Base-by-base conservation (phyloP, 73 alveolate species). In the Diophrys appendiculata region DNA sequence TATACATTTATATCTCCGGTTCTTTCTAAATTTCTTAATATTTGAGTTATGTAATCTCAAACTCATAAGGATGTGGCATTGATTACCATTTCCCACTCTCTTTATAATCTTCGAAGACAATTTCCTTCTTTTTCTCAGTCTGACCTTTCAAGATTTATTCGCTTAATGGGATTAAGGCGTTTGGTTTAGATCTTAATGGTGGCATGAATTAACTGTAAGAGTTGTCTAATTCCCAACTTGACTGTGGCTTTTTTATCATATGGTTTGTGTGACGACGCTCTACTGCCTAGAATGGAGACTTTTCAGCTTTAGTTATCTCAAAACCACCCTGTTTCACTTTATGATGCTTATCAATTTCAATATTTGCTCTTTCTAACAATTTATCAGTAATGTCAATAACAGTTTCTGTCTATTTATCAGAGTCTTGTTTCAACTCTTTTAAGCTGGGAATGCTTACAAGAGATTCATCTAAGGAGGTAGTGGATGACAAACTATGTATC, bases 191-290 rank as follows among this genome's bases (percentile, higher is more conserved):
- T 0, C 69, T 29, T 27, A 93, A 70, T 43, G 73, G 71, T 1
- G 98, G 96, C 23, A 93, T 83, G 70, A 93, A 93, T n/a, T 95
- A 95, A 54, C 79, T 71, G 84, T 90, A 93, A 67, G 94, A 81
- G 80, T 93, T 93, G 79, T 93, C 98, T 25, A 93, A 82, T 60
- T 60, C 30, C 2, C 86, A 75, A 75, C 82, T 88, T 82, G 82
- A 87, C 78, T 81, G 84, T 30, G 77, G 90, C 64, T 80, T 72
- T 69, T 81, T 82, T 73, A 81, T 52, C 33, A 67, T 33, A 33
- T 68, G 68, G 56, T 82, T 55, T 53, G 88, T 90, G 33, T 60
- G 68, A 25, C 81, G 56, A 28, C 73, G 69, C 24, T 33, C 53
- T 31, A 22, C 34, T 29, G 34, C 56, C 29, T 30, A 14, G 3